Evolutionary conservation across 192 early-diverging fungal genomes (phyloP).

Genomic region (Paraglomus brasilianum): DNA sequence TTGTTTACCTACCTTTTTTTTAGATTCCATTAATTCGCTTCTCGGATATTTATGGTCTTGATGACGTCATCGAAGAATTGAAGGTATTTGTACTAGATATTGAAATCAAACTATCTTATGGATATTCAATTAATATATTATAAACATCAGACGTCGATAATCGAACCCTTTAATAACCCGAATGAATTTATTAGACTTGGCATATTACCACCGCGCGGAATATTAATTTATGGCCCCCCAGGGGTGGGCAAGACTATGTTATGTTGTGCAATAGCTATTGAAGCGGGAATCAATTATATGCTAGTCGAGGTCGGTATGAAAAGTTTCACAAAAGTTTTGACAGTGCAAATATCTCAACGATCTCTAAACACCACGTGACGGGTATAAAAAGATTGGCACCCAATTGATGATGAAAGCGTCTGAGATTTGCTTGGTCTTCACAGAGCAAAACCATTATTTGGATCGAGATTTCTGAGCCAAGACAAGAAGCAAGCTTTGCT

Average conservation of each 20-base stretch:
- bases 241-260: conserved; percentile 91
- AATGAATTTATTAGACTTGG: conserved; percentile 55
- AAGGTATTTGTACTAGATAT: conserved; percentile 45
- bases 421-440: too few species aligned
- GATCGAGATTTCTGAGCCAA: too few species aligned
- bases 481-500: too few species aligned
- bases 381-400: too few species aligned
- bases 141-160: conserved; percentile 44
- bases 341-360: too few species aligned
- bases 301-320: conserved; percentile 64
- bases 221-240: conserved; percentile 83
- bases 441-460: too few species aligned
- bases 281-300: conserved; percentile 80
- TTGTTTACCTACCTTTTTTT: background rate
- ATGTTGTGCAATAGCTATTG: conserved; percentile 76
- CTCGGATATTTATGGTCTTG: conserved; percentile 75
- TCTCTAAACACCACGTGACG: too few species aligned
- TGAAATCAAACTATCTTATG: conserved; percentile 9
- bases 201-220: conserved; percentile 72
- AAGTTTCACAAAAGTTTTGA: background rate
- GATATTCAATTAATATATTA: conserved; percentile 4
- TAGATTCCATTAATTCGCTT: conserved; percentile 66
- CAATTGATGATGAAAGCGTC: too few species aligned
- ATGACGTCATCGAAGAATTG: conserved; percentile 61
- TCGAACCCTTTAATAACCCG: conserved; percentile 56